A percentile compares a stretch with the other conserved stretches of the same genome.
Evolutionary conservation across 2,329 filamentous ascomycete species (phyloP).

Genomic region (Balansia obtecta): DNA sequence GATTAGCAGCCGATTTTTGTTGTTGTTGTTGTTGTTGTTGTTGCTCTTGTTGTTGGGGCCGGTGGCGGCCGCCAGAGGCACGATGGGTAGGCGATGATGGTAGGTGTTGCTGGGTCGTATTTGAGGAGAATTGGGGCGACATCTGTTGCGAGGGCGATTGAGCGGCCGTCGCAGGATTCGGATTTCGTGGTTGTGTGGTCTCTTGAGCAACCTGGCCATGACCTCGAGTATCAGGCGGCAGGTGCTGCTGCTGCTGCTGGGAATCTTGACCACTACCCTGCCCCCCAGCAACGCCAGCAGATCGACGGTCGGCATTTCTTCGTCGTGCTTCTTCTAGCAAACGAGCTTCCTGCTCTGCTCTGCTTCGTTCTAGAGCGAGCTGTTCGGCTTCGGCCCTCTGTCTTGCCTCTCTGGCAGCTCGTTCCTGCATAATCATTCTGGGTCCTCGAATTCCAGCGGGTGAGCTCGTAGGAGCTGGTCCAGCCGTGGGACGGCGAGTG

Average conservation of each 20-base stretch:
- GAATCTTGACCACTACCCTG: constrained; percentile 18
- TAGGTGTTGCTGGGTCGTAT: constrained; percentile 1
- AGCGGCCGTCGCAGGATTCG: constrained; percentile 5
- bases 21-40: constrained; percentile 12
- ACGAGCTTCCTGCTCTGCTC: constrained; percentile 44
- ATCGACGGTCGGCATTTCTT: constrained; percentile 48
- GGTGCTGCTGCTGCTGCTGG: constrained; percentile 14
- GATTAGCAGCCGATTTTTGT: not conserved
- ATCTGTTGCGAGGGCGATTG: constrained; percentile 5
- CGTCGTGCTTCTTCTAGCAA: constrained; percentile 42
- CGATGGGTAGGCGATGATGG: constrained; percentile 2
- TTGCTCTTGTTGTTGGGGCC: constrained; percentile 11
- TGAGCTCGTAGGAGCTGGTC: constrained; percentile 39
- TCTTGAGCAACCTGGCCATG: constrained; percentile 16
- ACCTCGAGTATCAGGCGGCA: constrained; percentile 19
- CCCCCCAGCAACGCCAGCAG: constrained; percentile 34
- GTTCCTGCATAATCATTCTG: constrained; percentile 82
- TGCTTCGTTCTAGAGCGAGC: constrained; percentile 37
- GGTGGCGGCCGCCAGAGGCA: constrained; percentile 5
- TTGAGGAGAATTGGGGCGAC: constrained; percentile 1
- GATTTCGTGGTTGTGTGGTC: constrained; percentile 10
- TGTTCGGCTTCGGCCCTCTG: constrained; percentile 56
- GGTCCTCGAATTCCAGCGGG: constrained; percentile 67
- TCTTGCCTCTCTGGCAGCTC: constrained; percentile 63
- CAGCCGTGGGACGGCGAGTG: constrained; percentile 32